Evolutionary conservation across 345 rosid species (phyloP).

Genomic region (Turritis glabra): DNA sequence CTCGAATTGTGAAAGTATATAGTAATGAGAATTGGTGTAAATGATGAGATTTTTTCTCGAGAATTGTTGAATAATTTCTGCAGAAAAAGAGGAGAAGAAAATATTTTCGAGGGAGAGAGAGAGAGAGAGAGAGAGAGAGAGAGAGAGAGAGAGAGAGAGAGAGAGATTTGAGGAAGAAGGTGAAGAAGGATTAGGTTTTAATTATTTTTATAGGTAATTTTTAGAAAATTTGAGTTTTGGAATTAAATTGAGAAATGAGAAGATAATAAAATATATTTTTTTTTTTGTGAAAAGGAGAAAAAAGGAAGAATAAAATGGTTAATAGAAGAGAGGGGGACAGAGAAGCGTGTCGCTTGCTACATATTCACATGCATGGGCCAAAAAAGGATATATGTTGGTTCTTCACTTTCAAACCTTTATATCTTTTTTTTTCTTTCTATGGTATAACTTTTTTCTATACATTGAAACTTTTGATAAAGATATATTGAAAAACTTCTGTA

Average conservation of each 20-base stretch:
- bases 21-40: neutral
- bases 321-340: slow-evolving; percentile 34
- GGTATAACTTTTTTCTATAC: neutral
- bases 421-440: neutral
- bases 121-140: slow-evolving; percentile 34
- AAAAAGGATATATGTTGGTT: slow-evolving; percentile 37
- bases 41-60: slow-evolving; percentile 1
- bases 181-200: slow-evolving; percentile 2
- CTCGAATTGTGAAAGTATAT: no score
- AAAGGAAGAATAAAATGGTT: slow-evolving; percentile 10
- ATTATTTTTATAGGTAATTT: slow-evolving; percentile 31
- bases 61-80: slow-evolving; percentile 13
- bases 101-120: slow-evolving; percentile 8
- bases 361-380: slow-evolving; percentile 44
- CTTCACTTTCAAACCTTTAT: slow-evolving; percentile 21
- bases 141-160: slow-evolving; percentile 29
- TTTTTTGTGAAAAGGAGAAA: neutral
- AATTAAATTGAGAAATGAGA: neutral
- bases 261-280: neutral
- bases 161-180: slow-evolving; percentile 25
- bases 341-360: slow-evolving; percentile 39
- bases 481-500: neutral
- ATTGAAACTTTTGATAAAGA: neutral
- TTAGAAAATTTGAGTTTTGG: neutral
- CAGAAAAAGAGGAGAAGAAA: slow-evolving; percentile 13